These are phyloP conservation scores for Acephala macrosclerotiorum DNA, from an alignment of 2,329 filamentous ascomycete genomes.

Conservation along the genomic window DNA sequence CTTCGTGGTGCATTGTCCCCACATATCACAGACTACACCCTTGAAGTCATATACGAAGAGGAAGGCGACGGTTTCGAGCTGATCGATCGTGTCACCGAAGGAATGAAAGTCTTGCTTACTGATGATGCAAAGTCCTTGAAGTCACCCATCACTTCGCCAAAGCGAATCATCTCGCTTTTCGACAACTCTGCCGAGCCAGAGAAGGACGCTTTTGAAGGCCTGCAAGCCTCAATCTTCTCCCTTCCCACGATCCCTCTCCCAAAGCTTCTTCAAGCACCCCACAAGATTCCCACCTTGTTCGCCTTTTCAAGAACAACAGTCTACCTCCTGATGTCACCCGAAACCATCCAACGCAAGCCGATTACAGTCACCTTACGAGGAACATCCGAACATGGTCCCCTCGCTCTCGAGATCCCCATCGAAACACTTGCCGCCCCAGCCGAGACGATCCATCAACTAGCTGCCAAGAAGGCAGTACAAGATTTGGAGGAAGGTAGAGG, in stretches of 20 bases:
- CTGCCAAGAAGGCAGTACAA: constrained; percentile 69
- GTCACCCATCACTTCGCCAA: constrained; percentile 33
- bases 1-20: constrained; percentile 73
- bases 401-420: constrained; percentile 71
- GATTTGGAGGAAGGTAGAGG: constrained; percentile 76
- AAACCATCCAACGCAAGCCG: constrained; percentile 52
- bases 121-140: constrained; percentile 34
- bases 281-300: constrained; percentile 68
- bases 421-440: constrained; percentile 53
- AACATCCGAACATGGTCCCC: constrained; percentile 61
- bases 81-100: constrained; percentile 63
- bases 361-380: constrained; percentile 65
- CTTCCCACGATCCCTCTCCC: constrained; percentile 62
- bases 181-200: constrained; percentile 50
- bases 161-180: constrained; percentile 61
- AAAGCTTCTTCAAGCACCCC: constrained; percentile 69
- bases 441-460: constrained; percentile 73
- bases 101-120: constrained; percentile 48
- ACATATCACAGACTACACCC: constrained; percentile 67
- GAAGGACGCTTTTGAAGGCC: constrained; percentile 40
- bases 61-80: constrained; percentile 64
- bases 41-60: constrained; percentile 67
- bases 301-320: constrained; percentile 70
- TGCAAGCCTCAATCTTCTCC: constrained; percentile 52
- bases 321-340: constrained; percentile 69